Percentiles rank a stretch among this genome's conserved stretches.
Evolutionary conservation across 495 filamentous ascomycete species (phyloP).

Genomic region (Durotheca rogersii): DNA sequence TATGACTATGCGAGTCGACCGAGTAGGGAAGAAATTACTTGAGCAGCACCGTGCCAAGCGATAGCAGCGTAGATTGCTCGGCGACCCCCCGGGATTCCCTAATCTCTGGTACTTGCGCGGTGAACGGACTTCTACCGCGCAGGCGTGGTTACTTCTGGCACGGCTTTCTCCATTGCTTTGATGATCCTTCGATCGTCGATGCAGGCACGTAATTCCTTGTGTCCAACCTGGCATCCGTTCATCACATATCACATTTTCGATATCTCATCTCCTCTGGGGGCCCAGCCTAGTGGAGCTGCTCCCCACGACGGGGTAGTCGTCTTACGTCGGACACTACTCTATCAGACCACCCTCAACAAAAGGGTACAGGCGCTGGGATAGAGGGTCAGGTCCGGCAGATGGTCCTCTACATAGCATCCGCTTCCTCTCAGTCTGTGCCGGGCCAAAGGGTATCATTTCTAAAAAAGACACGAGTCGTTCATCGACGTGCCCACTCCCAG

Average conservation of each 20-base stretch:
- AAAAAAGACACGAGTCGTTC: conserved; percentile 21
- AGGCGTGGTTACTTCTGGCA: conserved; percentile 26
- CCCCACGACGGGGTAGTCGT: conserved; percentile 21
- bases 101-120: conserved; percentile 21
- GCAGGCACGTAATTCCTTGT: conserved; percentile 29
- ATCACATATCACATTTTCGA: conserved; percentile 35
- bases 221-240: conserved; percentile 20
- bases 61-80: conserved; percentile 29
- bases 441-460: conserved; percentile 32
- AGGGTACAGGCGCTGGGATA: conserved; percentile 21
- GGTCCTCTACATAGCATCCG: conserved; percentile 15
- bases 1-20: conserved; percentile 34
- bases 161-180: conserved; percentile 25
- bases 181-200: conserved; percentile 33
- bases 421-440: conserved; percentile 11
- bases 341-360: conserved; percentile 24
- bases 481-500: conserved; percentile 14
- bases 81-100: conserved; percentile 23
- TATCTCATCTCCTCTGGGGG: conserved; percentile 27
- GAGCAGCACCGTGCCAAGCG: conserved; percentile 28
- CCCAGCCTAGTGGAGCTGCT: conserved; percentile 30
- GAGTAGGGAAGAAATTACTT: conserved; percentile 31
- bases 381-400: conserved; percentile 21
- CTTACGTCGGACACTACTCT: conserved; percentile 26
- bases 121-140: conserved; percentile 11